Evolutionary conservation across 768 basidiomycete species (phyloP), one percentile per base, ranked within the genome.

Genomic region (Leucocoprinus sp.): DNA sequence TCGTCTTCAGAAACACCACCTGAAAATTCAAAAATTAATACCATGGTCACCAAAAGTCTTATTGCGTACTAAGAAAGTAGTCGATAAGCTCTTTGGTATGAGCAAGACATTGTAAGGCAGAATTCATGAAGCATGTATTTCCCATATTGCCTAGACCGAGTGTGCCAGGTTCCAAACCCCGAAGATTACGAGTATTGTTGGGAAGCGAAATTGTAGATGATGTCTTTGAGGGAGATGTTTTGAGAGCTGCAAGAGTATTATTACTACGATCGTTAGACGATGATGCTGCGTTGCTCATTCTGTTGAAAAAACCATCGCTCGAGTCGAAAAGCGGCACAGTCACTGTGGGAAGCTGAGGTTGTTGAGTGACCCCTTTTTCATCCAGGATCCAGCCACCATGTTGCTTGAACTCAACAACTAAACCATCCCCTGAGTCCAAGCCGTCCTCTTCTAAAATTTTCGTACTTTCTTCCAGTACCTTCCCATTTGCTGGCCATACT

Each of bases 121-220:
- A 93, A 63, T 98, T 99, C 96, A 99, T 98, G 68, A 98, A 99
- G 61, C 93, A 97, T 6, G 93, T 96, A 57, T 93, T 93, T n/a
- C 88, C 89, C 80, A 96, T 82, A 58, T 98, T 98, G 11, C 80
- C 80, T 3, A 98, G 70, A 17, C 93, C 93, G 9, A 93, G 71
- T 0, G 88, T 85, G 1, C 93, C 93, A 6, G 81, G 82, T 43
- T 78, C 80, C 37, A 70, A 46, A 29, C 58, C 40, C 55, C 74
- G 75, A 39, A 53, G 60, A 35, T 64, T 63, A 21, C 53, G 50
- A 45, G 57, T 56, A 46, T 50, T 54, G 26, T 17, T 51, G 26
- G 43, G 50, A 29, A 50, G 52, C 50, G 64, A 54, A 36, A 63
- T 60, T 31, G 57, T 57, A 43, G 66, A 66, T n/a, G 61, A 51